These are phyloP conservation scores for Colletotrichum viniferum DNA, from an alignment of 2,329 filamentous ascomycete genomes.

Conservation along the genomic window DNA sequence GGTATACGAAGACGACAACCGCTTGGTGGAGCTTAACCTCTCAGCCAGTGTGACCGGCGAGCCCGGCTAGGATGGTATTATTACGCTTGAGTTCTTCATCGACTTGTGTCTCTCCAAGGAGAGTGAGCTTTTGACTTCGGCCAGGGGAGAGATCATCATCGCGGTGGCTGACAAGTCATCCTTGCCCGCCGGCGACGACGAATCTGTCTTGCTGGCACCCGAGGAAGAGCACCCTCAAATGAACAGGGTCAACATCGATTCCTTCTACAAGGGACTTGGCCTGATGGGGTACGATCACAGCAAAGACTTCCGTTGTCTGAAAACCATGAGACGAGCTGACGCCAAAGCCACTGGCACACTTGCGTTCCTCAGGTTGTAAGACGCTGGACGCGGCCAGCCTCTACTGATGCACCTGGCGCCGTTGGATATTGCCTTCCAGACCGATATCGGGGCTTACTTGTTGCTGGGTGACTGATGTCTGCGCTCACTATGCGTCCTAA, in stretches of 20 bases:
- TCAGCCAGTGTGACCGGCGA: background rate
- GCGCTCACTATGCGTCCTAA: too few species aligned
- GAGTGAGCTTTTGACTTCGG: background rate
- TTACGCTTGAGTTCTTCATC: background rate
- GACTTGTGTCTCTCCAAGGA: background rate
- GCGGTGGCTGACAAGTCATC: background rate
- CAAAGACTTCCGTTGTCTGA: background rate
- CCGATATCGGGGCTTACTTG: slow-evolving; percentile 32
- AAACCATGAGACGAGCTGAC: background rate
- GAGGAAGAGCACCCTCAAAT: background rate
- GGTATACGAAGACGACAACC: background rate
- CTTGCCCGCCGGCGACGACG: background rate
- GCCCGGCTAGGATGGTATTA: background rate
- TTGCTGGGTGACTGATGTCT: slow-evolving; percentile 25
- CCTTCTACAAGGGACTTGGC: background rate
- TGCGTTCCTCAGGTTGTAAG: background rate
- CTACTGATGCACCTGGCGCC: slow-evolving; percentile 32
- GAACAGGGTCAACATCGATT: background rate
- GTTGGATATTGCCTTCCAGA: slow-evolving; percentile 39
- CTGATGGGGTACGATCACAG: background rate
- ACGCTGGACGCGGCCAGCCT: background rate
- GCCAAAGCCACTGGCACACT: background rate
- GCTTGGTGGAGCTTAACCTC: background rate
- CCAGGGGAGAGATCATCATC: background rate
- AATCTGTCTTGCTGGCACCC: background rate